phyloP scores from a whole-genome alignment of 768 basidiomycete species.

The Suillus placidus region DNA sequence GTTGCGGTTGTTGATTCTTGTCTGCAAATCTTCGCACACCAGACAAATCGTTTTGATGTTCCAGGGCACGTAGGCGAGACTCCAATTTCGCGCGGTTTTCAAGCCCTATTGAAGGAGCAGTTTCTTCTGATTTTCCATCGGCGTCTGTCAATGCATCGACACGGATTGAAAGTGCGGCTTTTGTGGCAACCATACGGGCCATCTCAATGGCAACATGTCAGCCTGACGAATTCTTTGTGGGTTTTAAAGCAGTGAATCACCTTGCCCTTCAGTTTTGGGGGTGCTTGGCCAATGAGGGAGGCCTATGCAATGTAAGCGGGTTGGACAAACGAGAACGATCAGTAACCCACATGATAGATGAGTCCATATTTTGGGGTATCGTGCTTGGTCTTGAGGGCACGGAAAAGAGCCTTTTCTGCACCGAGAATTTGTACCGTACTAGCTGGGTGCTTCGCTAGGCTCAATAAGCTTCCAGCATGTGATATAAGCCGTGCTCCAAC shows the following conservation, averaged over 20 bases:
- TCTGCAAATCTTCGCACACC: slow-evolving; percentile 69
- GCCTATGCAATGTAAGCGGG: slow-evolving; percentile 50
- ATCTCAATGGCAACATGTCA: slow-evolving; percentile 51
- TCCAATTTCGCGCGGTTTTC: slow-evolving; percentile 96
- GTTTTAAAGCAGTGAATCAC: slow-evolving; percentile 38
- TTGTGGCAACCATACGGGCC: slow-evolving; percentile 99
- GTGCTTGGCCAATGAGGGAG: slow-evolving; percentile 94
- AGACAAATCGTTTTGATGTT: slow-evolving; percentile 76
- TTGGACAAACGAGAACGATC: slow-evolving; percentile 7
- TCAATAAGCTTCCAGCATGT: slow-evolving; percentile 73
- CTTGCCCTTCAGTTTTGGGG: slow-evolving; percentile 98
- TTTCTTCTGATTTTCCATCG: slow-evolving; percentile 84
- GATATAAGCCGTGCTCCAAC: slow-evolving; percentile 77
- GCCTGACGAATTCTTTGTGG: slow-evolving; percentile 5
- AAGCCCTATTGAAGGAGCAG: slow-evolving; percentile 85
- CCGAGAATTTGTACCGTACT: slow-evolving; percentile 78
- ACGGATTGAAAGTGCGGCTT: slow-evolving; percentile 95
- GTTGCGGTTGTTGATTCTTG: slow-evolving; percentile 67
- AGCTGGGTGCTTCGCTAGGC: slow-evolving; percentile 75
- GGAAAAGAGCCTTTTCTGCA: slow-evolving; percentile 77
- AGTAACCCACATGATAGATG: slow-evolving; percentile 86
- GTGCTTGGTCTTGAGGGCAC: slow-evolving; percentile 80
- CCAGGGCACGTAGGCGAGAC: slow-evolving; percentile 86
- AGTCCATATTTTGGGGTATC: slow-evolving; percentile 99
- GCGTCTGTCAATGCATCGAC: slow-evolving; percentile 95